Evolutionary conservation across 2,329 filamentous ascomycete species (phyloP), one percentile per base, ranked within the genome.

Genomic region (Fusarium tricinctum): DNA sequence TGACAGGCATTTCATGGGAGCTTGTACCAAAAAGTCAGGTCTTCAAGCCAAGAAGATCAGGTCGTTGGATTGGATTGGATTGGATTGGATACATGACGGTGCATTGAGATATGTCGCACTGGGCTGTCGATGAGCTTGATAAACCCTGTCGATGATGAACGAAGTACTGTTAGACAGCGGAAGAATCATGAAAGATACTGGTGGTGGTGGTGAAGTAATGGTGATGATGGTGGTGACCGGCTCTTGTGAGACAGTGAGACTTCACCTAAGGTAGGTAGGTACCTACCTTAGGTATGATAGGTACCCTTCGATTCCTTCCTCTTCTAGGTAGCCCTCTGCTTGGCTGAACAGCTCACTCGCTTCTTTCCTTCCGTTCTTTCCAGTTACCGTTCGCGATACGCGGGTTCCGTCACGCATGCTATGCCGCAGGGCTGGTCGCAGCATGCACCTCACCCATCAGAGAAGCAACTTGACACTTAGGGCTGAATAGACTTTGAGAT

Each of bases 381-480:
- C 67, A 70, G 53, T 70, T 62, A 68, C 35, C 28, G 43, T 68
- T 68, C 63, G 48, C 54, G 43, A 70, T 70, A 70, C 53, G 66
- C 66, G 66, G 67, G 53, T 69, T 48, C 44, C 54, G 58, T 63
- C 52, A 64, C 59, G 61, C 45, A 63, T 58, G 45, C 59, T 59
- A 58, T 68, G 63, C 47, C 58, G 63, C 67, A 59, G 54, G 67
- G 67, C 66, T 70, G 40, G 58, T 68, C 63, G 63, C 67, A 70
- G 67, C 23, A 70, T 70, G 67, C 67, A 70, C 42, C 55, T 70
- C 53, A 63, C 66, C 66, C 45, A 40, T 70, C 69, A 44, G 55
- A 69, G 66, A 68, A 69, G 65, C 54, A 38, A 51, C 65, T 61
- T 51, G 59, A 52, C 52, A 62, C 58, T 69, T 69, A 69, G 66